A percentile compares a stretch with the other conserved stretches of the same genome.
phyloP scores from a whole-genome alignment of 768 basidiomycete species.

The Termitomyces sp. region DNA sequence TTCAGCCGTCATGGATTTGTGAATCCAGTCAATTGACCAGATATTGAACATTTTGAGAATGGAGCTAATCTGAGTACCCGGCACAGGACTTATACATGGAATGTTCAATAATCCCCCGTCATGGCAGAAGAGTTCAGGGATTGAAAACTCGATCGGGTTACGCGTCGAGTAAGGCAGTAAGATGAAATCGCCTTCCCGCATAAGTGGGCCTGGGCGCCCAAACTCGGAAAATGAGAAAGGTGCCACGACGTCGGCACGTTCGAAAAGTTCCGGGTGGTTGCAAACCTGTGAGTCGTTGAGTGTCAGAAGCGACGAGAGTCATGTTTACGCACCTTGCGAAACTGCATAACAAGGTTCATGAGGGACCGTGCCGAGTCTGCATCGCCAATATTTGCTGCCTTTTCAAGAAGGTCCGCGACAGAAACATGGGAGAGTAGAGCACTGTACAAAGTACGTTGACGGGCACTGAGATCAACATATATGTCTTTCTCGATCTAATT shows the following conservation, averaged over 20 bases:
- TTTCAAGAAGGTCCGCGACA: conserved; percentile 87
- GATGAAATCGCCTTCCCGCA: conserved; percentile 83
- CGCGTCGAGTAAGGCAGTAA: conserved; percentile 79
- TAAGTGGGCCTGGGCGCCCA: conserved; percentile 74
- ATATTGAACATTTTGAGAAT: conserved; percentile 77
- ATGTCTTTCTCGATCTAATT: conserved; percentile 93
- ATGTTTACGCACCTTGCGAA: conserved; percentile 72
- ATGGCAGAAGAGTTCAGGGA: conserved; percentile 74
- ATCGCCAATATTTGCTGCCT: conserved; percentile 88
- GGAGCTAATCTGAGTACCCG: conserved; percentile 46
- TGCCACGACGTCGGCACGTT: conserved; percentile 91
- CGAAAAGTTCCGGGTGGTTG: conserved; percentile 97
- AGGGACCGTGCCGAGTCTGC: conserved; percentile 88
- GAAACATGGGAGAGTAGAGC: conserved; percentile 91
- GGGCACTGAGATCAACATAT: conserved; percentile 88
- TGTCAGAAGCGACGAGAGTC: background rate
- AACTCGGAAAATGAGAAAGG: conserved; percentile 88
- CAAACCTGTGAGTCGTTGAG: conserved; percentile 56
- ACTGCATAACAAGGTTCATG: conserved; percentile 99
- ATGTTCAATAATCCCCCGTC: conserved; percentile 70
- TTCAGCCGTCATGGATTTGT: conserved; percentile 59
- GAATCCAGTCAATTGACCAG: conserved; percentile 83
- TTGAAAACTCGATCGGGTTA: conserved; percentile 74
- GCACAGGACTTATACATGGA: conserved; percentile 47
- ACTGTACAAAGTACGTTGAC: conserved; percentile 87